These are phyloP conservation scores for Termitomyces sp. DNA, from an alignment of 768 basidiomycete genomes.

Conservation along the genomic window DNA sequence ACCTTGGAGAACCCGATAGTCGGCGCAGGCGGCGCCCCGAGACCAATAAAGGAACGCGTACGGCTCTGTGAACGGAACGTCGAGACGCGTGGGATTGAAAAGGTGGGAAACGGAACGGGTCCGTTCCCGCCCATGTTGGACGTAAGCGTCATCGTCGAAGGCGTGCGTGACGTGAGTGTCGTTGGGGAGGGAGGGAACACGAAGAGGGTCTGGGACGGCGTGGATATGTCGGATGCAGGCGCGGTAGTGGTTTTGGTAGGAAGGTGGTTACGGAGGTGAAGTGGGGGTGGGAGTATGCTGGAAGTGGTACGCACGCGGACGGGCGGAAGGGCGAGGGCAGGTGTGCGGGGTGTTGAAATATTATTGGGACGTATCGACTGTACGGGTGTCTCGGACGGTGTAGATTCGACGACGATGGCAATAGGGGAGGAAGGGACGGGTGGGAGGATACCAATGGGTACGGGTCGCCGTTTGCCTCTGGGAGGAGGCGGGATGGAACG, in stretches of 20 bases:
- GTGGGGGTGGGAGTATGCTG: slow-evolving; percentile 56
- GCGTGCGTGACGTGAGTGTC: slow-evolving; percentile 56
- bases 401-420: slow-evolving; percentile 40
- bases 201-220: slow-evolving; percentile 82
- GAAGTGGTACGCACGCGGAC: slow-evolving; percentile 53
- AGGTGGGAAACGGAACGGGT: slow-evolving; percentile 51
- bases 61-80: slow-evolving; percentile 65
- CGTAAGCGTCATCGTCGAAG: slow-evolving; percentile 80
- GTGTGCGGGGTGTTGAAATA: slow-evolving; percentile 16
- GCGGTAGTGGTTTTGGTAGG: slow-evolving; percentile 24
- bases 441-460: slow-evolving; percentile 58
- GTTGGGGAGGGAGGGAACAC: slow-evolving; percentile 78
- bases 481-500: slow-evolving; percentile 28
- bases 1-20: slow-evolving; percentile 83
- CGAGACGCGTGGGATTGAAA: slow-evolving; percentile 67
- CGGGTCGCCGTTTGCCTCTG: slow-evolving; percentile 59
- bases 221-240: slow-evolving; percentile 30
- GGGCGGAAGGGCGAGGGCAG: slow-evolving; percentile 28
- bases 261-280: slow-evolving; percentile 43
- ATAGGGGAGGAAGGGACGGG: slow-evolving; percentile 75
- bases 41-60: slow-evolving; percentile 70
- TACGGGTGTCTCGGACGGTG: slow-evolving; percentile 12
- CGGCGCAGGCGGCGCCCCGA: slow-evolving; percentile 65
- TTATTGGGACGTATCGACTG: slow-evolving; percentile 11
- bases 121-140: slow-evolving; percentile 44